Conservation (phyloP, 257 asterid species). For the Penstemon newberryi region DNA sequence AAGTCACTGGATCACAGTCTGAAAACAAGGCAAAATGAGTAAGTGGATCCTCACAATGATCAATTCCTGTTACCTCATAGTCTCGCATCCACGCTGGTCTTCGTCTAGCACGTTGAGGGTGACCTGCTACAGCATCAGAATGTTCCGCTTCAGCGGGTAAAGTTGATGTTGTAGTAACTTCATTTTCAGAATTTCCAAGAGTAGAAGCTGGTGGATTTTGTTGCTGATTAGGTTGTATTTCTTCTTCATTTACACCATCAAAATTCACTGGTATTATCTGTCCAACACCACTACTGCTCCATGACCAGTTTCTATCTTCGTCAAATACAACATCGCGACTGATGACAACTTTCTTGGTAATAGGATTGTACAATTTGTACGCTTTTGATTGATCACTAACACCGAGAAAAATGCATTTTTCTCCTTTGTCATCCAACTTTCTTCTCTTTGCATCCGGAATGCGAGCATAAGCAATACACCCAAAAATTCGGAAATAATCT, state of each 20-base stretch:
- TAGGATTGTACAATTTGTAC: neutral
- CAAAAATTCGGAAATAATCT: neutral
- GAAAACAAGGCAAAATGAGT: too few relatives aligned
- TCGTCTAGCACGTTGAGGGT: too few relatives aligned
- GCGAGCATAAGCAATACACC: neutral
- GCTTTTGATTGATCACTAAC: neutral
- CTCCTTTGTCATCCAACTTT: neutral
- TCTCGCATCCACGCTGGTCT: neutral
- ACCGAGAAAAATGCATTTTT: slow-evolving; percentile 2
- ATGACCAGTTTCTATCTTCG: neutral
- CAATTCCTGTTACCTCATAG: neutral
- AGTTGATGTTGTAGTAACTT: neutral
- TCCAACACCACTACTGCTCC: neutral
- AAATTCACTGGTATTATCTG: neutral
- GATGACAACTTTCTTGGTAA: neutral
- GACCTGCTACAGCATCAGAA: too few relatives aligned
- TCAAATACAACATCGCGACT: slow-evolving; percentile 3
- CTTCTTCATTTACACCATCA: neutral
- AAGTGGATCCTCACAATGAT: neutral
- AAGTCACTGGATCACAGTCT: neutral
- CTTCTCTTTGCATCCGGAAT: slow-evolving; percentile 6
- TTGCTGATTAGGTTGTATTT: neutral
- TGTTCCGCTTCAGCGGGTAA: neutral
- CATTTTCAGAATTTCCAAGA: too few relatives aligned
- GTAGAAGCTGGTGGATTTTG: too few relatives aligned